Percentiles rank a stretch among this genome's conserved stretches.
Evolutionary conservation across 768 basidiomycete genomes (phyloP).

Genomic region (Agaricus blazei): DNA sequence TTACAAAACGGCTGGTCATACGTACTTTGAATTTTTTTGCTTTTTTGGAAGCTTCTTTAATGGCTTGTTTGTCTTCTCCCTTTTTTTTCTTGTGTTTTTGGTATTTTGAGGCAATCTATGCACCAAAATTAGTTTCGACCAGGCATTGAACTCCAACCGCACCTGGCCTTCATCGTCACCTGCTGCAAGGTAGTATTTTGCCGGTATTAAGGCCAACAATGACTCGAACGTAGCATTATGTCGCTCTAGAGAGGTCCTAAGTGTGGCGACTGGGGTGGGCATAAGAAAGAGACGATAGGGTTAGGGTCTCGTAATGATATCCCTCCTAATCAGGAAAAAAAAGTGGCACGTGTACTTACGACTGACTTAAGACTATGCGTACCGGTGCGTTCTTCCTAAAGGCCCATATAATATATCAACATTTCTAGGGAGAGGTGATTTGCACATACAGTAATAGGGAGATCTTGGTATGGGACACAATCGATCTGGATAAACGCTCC

Average conservation of each 20-base stretch:
- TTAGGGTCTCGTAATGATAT: conserved; percentile 7
- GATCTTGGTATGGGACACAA: too few species aligned
- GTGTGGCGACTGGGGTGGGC: conserved; percentile 41
- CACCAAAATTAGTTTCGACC: neutral
- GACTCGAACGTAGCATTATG: conserved; percentile 88
- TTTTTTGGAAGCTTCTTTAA: conserved; percentile 86
- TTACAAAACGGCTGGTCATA: conserved; percentile 5
- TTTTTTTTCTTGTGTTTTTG: conserved; percentile 87
- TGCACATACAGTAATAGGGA: too few species aligned
- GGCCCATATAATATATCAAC: too few species aligned
- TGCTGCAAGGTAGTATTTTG: conserved; percentile 79
- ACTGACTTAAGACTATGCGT: too few species aligned
- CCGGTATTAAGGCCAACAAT: conserved; percentile 79
- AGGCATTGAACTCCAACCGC: conserved; percentile 11
- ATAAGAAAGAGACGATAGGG: conserved; percentile 22
- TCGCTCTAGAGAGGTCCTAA: conserved; percentile 64
- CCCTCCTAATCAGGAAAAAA: neutral
- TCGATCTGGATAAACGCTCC: too few species aligned
- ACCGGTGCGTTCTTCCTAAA: too few species aligned
- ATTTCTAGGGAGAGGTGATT: too few species aligned
- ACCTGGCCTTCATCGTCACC: conserved; percentile 70
- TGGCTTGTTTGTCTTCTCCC: conserved; percentile 77
- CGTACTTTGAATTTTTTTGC: conserved; percentile 82
- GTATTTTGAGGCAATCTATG: conserved; percentile 58
- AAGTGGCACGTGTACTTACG: too few species aligned